Evolutionary conservation across 2,329 filamentous ascomycete species (phyloP), one percentile per base, ranked within the genome.

Genomic region (Pestalotiopsis sp.): DNA sequence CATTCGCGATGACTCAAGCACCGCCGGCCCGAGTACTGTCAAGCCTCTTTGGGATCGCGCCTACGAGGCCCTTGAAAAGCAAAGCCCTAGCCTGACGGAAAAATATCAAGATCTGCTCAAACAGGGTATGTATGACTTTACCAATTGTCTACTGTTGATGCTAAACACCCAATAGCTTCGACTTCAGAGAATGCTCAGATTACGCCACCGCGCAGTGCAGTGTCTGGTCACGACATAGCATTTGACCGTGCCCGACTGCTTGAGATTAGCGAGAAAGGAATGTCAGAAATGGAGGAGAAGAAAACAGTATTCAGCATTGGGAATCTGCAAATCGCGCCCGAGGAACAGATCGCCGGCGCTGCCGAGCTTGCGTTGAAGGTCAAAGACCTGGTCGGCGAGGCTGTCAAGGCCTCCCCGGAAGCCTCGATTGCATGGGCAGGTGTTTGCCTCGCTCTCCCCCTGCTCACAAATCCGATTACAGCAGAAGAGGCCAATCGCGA

Each of bases 321-420:
- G 3, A 36, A 5, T 1, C 60, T 7, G 12, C 14, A 63, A 13
- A 23, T 63, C 20, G 2, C 9, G 5, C 36, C 20, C 31, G 25
- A 49, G n/a, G 60, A 63, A 12, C 36, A 41, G 60, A 45, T 63
- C 5, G 38, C 31, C 13, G 11, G 41, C 7, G 52, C 82, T 79
- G 64, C 86, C 85, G 3, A 81, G 69, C 27, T 81, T 77, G 79
- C 69, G 73, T 27, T 73, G 71, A 3, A 67, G 65, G 58, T 75
- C 72, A 23, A 76, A 68, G 27, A 17, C 27, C 14, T 61, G 23
- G 27, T 65, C n/a, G 25, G 5, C 45, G 68, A 75, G 7, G 78
- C 75, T n/a, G 73, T 77, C 60, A 76, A 76, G 65, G 74, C 60
- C 12, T 76, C 75, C 2, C 77, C 78, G 1, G 71, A 77, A 61